Evolutionary conservation across 2,329 filamentous ascomycete genomes (phyloP), one percentile per base, ranked within the genome.

Genomic region (Beauveria australis): DNA sequence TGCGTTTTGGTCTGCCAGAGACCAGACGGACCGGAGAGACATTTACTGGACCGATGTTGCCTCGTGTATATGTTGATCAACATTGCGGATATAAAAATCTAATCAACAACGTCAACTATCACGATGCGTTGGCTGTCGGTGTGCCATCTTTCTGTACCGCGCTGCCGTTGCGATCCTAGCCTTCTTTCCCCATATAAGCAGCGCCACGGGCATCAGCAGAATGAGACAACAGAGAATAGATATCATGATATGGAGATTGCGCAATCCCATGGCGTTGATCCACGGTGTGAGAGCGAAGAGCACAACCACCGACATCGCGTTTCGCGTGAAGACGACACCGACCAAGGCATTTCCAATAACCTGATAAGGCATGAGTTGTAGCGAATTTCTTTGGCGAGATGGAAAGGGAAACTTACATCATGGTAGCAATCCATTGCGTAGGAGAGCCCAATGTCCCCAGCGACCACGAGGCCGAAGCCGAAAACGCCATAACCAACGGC

Each of bases 391-490:
- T 9, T 46, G 7, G n/a, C 18, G 22, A 28, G 8, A 8, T 24
- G 3, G 18, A 19, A 16, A 6, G 26, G 8, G 26, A 18, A 9
- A 64, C 63, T 61, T 63, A 75, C 73, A 60, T 74, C 71, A 56
- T 67, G 66, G 44, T 76, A 76, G 22, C 70, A 69, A 43, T 74
- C 72, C 54, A 72, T 73, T 1, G 71, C 64, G 26, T 73, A 66
- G 0, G 72, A 71, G n/a, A 74, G 65, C 14, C 70, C 69, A 30
- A 75, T 71, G 49, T 69, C 67, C 22, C 71, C 71, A 47, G 71
- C 53, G 12, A 56, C 67, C 2, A 72, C 72, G 0, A 76, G 65
- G 0, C 73, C 73, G 48, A 74, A 75, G 0, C 70, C 72, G 26
- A 75, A 76, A 0, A 75, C 53, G 2, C 67, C 72, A 5, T 70